phyloP scores from a whole-genome alignment of 495 filamentous ascomycete genomes.

The Penicillium taxi region DNA sequence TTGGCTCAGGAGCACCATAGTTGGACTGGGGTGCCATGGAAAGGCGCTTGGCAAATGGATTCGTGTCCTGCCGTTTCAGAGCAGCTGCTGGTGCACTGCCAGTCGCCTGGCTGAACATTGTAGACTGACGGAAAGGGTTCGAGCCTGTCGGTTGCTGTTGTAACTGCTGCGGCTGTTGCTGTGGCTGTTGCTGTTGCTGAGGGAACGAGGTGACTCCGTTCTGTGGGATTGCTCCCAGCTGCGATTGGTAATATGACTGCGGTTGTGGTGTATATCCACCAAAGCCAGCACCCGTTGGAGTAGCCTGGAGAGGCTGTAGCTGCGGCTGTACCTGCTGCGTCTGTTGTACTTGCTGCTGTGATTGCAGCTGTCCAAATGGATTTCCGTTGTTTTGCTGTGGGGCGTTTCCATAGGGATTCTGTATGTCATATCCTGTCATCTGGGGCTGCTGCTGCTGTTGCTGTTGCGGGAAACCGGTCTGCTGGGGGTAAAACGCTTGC shows the following conservation, averaged over 20 bases:
- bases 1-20: constrained; percentile 21
- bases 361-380: constrained; percentile 46
- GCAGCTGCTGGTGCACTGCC: constrained; percentile 28
- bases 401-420: constrained; percentile 35
- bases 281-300: constrained; percentile 76
- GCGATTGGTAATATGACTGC: constrained; percentile 43
- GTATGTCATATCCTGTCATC: constrained; percentile 15
- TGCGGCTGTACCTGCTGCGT: constrained; percentile 4
- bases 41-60: constrained; percentile 66
- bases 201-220: constrained; percentile 47
- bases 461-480: constrained; percentile 24
- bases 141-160: constrained; percentile 54
- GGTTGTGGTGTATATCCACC: constrained; percentile 73
- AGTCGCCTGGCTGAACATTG: constrained; percentile 55
- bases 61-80: constrained; percentile 63
- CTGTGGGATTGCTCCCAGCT: constrained; percentile 57
- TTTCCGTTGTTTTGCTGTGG: constrained; percentile 40
- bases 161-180: constrained; percentile 26
- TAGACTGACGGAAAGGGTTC: constrained; percentile 85
- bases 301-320: constrained; percentile 46
- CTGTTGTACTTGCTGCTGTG: constrained; percentile 7
- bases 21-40: constrained; percentile 37
- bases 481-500: constrained; percentile 29
- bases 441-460: constrained; percentile 31
- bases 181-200: constrained; percentile 36